Percentiles rank a stretch among this genome's conserved stretches.
Conservation (phyloP, 2,329 filamentous ascomycete species). For the Monilinia laxa region DNA sequence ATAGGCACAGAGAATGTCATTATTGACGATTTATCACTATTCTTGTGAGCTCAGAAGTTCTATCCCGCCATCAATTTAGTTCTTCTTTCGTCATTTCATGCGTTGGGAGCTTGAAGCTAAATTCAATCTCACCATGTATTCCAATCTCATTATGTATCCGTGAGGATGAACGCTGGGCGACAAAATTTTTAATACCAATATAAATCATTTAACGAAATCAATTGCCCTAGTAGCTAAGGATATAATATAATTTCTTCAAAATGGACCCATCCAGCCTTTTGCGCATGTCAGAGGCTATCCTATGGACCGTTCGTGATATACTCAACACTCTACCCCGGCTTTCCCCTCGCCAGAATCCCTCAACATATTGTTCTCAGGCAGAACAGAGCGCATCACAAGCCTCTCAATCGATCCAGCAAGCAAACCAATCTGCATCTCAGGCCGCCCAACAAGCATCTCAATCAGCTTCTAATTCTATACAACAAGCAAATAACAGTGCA, state of each 20-base stretch:
- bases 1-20: too few species aligned
- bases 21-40: background rate
- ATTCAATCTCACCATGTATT: background rate
- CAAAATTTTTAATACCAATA: background rate
- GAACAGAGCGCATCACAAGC: conserved; percentile 34
- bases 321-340: conserved; percentile 34
- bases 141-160: background rate
- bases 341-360: conserved; percentile 31
- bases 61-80: background rate
- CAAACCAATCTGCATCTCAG: conserved; percentile 33
- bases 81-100: background rate
- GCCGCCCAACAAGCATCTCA: conserved; percentile 31
- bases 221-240: background rate
- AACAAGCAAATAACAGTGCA: conserved; percentile 28
- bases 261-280: background rate
- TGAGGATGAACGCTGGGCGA: background rate
- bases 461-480: conserved; percentile 31
- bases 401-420: conserved; percentile 31
- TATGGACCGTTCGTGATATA: conserved; percentile 13
- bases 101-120: background rate
- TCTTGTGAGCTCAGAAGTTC: too few species aligned
- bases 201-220: background rate
- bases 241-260: background rate
- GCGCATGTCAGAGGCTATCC: background rate
- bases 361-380: conserved; percentile 29